Evolutionary conservation across 225 moss, liverwort and hornwort species (phyloP).

Genomic region (Pseudisothecium myosuroides): DNA sequence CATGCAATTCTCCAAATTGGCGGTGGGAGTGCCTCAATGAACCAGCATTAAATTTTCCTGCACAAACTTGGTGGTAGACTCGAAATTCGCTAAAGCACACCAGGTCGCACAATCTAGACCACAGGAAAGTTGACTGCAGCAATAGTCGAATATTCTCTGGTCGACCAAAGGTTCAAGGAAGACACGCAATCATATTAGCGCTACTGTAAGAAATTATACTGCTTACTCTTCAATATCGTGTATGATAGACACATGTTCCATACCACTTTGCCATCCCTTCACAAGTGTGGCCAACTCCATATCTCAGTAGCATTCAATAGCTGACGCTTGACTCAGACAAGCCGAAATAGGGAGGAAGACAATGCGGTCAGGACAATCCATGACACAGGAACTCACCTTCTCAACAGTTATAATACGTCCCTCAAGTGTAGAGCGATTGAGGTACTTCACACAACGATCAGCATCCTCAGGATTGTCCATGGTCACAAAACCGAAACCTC

Average conservation of each 20-base stretch:
- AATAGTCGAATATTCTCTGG: constrained; percentile 54
- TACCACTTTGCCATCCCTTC: constrained; percentile 13
- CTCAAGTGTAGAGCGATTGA: constrained; percentile 95
- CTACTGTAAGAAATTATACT: constrained; percentile 23
- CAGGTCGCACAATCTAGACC: constrained; percentile 57
- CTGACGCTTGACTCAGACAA: constrained; percentile 2
- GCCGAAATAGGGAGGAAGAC: background rate
- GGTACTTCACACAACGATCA: constrained; percentile 85
- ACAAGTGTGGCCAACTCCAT: background rate
- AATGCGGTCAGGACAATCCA: background rate
- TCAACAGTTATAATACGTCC: constrained; percentile 96
- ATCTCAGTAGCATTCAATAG: constrained; percentile 15
- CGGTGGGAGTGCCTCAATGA: constrained; percentile 44
- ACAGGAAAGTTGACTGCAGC: constrained; percentile 51
- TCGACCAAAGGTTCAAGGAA: constrained; percentile 57
- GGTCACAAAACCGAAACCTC: constrained; percentile 97
- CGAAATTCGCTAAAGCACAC: constrained; percentile 56
- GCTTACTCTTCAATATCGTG: constrained; percentile 21
- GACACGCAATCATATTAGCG: constrained; percentile 53
- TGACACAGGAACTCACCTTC: constrained; percentile 53
- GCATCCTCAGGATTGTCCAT: constrained; percentile 87
- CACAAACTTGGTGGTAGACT: constrained; percentile 37
- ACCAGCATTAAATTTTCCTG: constrained; percentile 31
- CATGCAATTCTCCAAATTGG: constrained; percentile 53
- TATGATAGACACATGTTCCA: constrained; percentile 22